Evolutionary conservation across 495 filamentous ascomycete genomes (phyloP), one percentile per base, ranked within the genome.

Genomic region (Lineolata rhizophorae): DNA sequence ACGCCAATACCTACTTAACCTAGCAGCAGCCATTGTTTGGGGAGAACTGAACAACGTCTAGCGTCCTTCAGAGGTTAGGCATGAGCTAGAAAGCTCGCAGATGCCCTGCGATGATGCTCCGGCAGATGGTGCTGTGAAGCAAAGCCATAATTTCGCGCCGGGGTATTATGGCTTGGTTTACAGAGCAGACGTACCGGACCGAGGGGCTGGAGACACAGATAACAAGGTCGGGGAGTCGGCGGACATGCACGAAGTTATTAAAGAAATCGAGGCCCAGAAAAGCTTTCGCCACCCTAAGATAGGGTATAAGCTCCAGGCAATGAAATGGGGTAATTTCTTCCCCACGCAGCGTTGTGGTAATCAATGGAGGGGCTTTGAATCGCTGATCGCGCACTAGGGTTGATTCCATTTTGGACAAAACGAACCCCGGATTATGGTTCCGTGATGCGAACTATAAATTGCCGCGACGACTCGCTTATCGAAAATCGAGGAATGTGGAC

Each of bases 111-210:
- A 78, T 34, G 75, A 87, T 27, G 72, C 66, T 3, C 77, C 80
- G 10, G 67, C 70, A 1, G 79, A 91, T 37, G 65, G 70, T 15
- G 68, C 70, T 18, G 65, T 78, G 2, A 63, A 77, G 29, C 76
- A 81, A 44, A 78, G 65, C 30, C 92, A 87, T 54, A 97, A 97
- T 47, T 87, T 97, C 43, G 81, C 87, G 0, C 87, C 87, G 0
- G 76, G 83, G 1, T 76, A 76, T 43, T 56, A 80, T 45, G 84
- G 90, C 29, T 62, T 77, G 11, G 75, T 97, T 15, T 93, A 93
- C 45, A 70, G 84, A 39, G 84, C 80, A 18, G 66, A 83, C 28
- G 57, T 61, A 3, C 60, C 65, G 9, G 68, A 72, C 25, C 51
- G 50, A 32, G 67, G 69, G 14, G 53, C 57, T 1, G 57, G 59